Percentiles rank a stretch among this genome's conserved stretches.
Evolutionary conservation across 441 rosid genomes (phyloP).

Genomic region (Arabidopsis lyrata): DNA sequence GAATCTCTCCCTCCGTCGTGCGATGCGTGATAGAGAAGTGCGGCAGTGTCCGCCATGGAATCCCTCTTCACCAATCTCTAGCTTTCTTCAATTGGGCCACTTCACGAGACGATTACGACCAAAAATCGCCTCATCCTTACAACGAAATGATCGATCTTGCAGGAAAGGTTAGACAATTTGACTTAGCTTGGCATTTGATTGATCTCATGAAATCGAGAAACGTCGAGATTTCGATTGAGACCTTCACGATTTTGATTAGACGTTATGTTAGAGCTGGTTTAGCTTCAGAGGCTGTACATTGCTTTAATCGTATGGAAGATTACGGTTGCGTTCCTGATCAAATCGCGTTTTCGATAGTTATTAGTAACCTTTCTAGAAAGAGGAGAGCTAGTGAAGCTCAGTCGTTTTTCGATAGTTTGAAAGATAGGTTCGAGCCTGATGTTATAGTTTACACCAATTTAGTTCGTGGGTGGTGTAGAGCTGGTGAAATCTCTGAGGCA

Average conservation of each 20-base stretch:
- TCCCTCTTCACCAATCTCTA: constrained; percentile 71
- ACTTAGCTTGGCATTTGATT: constrained; percentile 76
- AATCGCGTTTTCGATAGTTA: constrained; percentile 76
- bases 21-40: constrained; percentile 69
- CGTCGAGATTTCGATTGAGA: constrained; percentile 56
- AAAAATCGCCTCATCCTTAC: constrained; percentile 62
- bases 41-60: constrained; percentile 74
- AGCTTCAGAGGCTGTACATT: constrained; percentile 83
- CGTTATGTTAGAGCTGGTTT: constrained; percentile 92
- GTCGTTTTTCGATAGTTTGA: constrained; percentile 68
- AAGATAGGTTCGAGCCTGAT: constrained; percentile 72
- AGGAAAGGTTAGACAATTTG: constrained; percentile 84
- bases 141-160: constrained; percentile 82
- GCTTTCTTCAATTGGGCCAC: constrained; percentile 92
- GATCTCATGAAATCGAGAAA: constrained; percentile 72
- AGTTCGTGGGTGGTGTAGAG: constrained; percentile 87
- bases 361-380: constrained; percentile 70
- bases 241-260: constrained; percentile 74
- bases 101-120: constrained; percentile 42
- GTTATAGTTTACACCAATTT: constrained; percentile 78
- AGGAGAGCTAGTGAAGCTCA: constrained; percentile 85
- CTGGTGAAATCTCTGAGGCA: constrained; percentile 70
- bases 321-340: constrained; percentile 76
- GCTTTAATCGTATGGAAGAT: constrained; percentile 94
- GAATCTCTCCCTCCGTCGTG: constrained; percentile 57